Evolutionary conservation across 1,284 basidiomycete species (phyloP).

Genomic region (Schizopora paradoxa): DNA sequence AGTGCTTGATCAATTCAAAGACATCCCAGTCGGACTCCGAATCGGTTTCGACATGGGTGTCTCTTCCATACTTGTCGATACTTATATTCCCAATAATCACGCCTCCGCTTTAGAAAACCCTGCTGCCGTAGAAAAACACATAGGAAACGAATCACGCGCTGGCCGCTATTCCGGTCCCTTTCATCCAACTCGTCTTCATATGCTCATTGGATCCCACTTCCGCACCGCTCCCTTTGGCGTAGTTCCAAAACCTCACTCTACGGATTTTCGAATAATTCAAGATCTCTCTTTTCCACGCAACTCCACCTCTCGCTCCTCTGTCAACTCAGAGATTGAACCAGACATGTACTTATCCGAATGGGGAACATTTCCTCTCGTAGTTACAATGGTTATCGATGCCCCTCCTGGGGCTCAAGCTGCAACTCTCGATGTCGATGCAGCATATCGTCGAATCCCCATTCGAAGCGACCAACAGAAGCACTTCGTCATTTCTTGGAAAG

Average conservation of each 20-base stretch:
- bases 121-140: not conserved
- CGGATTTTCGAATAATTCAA: not conserved
- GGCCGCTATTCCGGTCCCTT: not conserved
- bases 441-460: constrained; percentile 19
- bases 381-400: not conserved
- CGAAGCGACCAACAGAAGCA: constrained; percentile 15
- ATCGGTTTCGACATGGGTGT: not conserved
- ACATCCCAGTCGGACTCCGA: not conserved
- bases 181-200: not conserved
- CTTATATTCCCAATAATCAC: not conserved
- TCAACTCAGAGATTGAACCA: constrained; percentile 2
- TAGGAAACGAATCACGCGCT: not conserved
- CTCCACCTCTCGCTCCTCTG: not conserved
- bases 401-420: constrained; percentile 15
- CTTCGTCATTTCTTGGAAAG: constrained; percentile 20
- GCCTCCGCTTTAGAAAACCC: not conserved
- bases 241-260: not conserved
- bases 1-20: not conserved
- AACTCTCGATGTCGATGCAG: constrained; percentile 23
- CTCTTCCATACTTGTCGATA: not conserved
- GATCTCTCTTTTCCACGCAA: constrained; percentile 1
- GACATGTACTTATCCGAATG: constrained; percentile 1
- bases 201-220: not conserved
- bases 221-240: constrained; percentile 1
- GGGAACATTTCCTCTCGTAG: constrained; percentile 2